phyloP scores from a whole-genome alignment of 176 grass and related monocot genomes.

The Eleusine indica region DNA sequence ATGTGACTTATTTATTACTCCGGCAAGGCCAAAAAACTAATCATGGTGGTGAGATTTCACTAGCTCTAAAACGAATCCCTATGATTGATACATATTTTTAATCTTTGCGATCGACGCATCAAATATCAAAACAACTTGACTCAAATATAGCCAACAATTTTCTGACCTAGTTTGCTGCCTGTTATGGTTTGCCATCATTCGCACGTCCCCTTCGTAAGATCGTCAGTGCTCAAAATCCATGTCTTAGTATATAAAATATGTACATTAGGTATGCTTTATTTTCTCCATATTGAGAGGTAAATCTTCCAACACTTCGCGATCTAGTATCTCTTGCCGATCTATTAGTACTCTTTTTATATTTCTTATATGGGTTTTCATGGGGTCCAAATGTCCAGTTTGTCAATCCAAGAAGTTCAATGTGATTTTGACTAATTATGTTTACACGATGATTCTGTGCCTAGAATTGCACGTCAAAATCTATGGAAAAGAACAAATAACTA shows the following conservation, averaged over 20 bases:
- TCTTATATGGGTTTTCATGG: neutral
- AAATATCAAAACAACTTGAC: neutral
- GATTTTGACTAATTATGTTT: neutral
- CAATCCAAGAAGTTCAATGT: neutral
- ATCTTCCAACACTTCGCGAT: conserved; percentile 13
- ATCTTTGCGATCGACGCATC: no score
- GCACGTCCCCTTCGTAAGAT: conserved; percentile 33
- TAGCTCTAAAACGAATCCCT: neutral
- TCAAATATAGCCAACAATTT: neutral
- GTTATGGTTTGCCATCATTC: neutral
- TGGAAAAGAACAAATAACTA: neutral
- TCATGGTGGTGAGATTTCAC: neutral
- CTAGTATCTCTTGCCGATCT: conserved; percentile 22
- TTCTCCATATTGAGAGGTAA: conserved; percentile 11
- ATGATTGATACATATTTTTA: conserved; percentile 9
- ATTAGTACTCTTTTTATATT: conserved; percentile 5
- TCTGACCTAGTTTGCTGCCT: conserved; percentile 17
- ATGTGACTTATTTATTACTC: neutral
- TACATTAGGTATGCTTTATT: neutral
- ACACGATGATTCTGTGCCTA: no score
- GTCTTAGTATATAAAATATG: neutral
- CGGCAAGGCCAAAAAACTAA: neutral
- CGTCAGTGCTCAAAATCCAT: conserved; percentile 20
- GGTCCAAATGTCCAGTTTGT: neutral
- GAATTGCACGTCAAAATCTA: neutral